Percentiles rank a stretch among this genome's conserved stretches.
Evolutionary conservation across 352 stramenopile species (phyloP).

Genomic region (Phytophthora fragariaefolia): DNA sequence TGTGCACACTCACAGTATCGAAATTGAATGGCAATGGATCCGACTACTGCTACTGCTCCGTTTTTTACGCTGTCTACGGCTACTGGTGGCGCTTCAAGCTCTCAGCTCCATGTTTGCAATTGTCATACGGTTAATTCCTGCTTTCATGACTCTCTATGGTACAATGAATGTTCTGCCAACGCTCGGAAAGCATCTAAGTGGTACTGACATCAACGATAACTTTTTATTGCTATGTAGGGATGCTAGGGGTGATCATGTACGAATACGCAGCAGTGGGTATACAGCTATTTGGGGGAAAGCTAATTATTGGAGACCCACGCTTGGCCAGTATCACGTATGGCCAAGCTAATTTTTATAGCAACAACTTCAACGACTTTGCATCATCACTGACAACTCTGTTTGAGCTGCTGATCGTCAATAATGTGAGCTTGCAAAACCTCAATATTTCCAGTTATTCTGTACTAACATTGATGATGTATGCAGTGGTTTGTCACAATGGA

Average conservation of each 20-base stretch:
- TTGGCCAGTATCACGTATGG: constrained; percentile 53
- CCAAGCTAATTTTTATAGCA: constrained; percentile 60
- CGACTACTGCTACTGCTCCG: constrained; percentile 64
- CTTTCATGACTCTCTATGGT: constrained; percentile 70
- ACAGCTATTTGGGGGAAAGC: constrained; percentile 66
- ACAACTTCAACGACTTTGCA: constrained; percentile 85
- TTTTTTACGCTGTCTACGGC: constrained; percentile 61
- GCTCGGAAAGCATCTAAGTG: not conserved
- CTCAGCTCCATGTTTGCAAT: constrained; percentile 65
- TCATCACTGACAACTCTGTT: constrained; percentile 72
- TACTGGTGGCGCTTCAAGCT: constrained; percentile 54
- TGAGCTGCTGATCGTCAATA: constrained; percentile 80
- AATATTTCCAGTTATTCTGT: not conserved
- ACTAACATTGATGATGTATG: constrained; percentile 6
- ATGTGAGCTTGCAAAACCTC: constrained; percentile 42
- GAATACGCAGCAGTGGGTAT: constrained; percentile 68
- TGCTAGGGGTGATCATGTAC: constrained; percentile 69
- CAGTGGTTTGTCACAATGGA: constrained; percentile 81
- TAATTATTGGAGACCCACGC: constrained; percentile 44
- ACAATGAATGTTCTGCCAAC: not conserved
- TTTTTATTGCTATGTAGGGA: constrained; percentile 34
- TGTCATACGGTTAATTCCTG: constrained; percentile 51
- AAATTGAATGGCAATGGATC: constrained; percentile 57
- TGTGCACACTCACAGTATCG: constrained; percentile 52
- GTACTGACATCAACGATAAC: not conserved